A percentile compares a stretch with the other conserved stretches of the same genome.
Conservation (phyloP, 2,329 filamentous ascomycete species). For the Cercospora berteroae region DNA sequence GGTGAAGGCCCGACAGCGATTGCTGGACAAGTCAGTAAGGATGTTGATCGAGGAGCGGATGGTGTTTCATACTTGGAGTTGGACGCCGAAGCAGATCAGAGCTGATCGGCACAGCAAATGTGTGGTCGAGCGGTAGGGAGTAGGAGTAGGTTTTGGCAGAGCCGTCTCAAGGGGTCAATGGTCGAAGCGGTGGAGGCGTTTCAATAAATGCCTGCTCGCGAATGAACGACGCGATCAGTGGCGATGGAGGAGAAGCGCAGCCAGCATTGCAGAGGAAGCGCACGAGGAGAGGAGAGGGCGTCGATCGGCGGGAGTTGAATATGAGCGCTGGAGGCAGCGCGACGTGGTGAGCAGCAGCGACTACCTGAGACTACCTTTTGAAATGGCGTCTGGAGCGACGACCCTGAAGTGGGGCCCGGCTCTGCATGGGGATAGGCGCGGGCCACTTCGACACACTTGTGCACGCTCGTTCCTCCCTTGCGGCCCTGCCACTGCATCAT, state of each 20-base stretch:
- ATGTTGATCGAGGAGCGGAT: not conserved
- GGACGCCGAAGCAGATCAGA: not conserved
- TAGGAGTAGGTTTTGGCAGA: constrained; percentile 1
- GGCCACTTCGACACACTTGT: not conserved
- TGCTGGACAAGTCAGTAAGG: constrained; percentile 1
- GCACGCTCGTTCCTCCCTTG: not conserved
- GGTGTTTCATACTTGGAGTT: not conserved
- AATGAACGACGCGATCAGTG: not conserved
- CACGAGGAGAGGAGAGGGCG: not conserved
- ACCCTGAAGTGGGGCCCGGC: constrained; percentile 1
- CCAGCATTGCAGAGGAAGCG: not conserved
- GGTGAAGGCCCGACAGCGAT: constrained; percentile 1
- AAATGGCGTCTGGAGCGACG: constrained; percentile 6
- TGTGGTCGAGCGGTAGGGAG: constrained; percentile 2
- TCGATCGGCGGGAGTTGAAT: not conserved
- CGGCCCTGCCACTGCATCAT: not conserved
- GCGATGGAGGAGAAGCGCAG: not conserved
- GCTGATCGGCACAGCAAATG: not conserved
- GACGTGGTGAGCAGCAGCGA: not conserved
- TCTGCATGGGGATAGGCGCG: not conserved
- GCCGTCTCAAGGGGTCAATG: constrained; percentile 5
- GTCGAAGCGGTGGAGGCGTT: constrained; percentile 2
- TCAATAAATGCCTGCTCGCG: not conserved
- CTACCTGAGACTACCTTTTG: constrained; percentile 3
- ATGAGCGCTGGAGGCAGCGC: not conserved